Evolutionary conservation across 192 early-diverging fungal species (phyloP), one percentile per base, ranked within the genome.

Genomic region (Podila epigama): DNA sequence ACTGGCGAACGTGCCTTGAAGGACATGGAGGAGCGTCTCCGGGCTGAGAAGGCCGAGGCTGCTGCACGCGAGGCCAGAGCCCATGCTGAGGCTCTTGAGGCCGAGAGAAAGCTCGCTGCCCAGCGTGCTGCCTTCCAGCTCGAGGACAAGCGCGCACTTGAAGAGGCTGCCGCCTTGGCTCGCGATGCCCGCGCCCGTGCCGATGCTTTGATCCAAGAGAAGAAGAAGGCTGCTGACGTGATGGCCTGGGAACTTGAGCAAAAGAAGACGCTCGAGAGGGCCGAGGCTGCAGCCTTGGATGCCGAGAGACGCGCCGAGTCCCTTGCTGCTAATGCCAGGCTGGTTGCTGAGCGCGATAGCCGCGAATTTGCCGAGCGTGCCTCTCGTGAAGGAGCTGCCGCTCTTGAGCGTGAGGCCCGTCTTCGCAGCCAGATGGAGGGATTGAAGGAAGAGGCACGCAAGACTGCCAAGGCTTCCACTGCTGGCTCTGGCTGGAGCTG

Each of bases 361-460:
- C 22, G 32, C 7, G 52, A 65, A 11, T 3, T 53, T 20, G 33
- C 51, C 2, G 52, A 37, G 15, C n/a, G 20, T 18, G 52, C 31
- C 36, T 20, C 51, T 25, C 63, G 63, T 18, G 63, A 65, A 28
- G 28, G 33, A 9, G 37, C 51, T n/a, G 52, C 63, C 25, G 13
- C 20, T 5, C 4, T 44, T 32, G 63, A 65, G 9, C 52, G 63
- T 33, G 63, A 66, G 28, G 29, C 35, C 10, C 63, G 53, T 3
- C 31, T 56, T 13, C 63, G 63, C 22, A 27, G 51, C 12, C 63
- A 66, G 53, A 33, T 66, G 52, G 63, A 66, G 6, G 63, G 53
- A 18, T 31, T 66, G 63, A 66, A 55, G 63, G 16, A 22, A 1
- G 63, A 66, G 39, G 25, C 44, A 9, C 53, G 39, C 16, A 52